phyloP scores from a whole-genome alignment of 139 green algal genomes.

The Haematococcus lacustris region DNA sequence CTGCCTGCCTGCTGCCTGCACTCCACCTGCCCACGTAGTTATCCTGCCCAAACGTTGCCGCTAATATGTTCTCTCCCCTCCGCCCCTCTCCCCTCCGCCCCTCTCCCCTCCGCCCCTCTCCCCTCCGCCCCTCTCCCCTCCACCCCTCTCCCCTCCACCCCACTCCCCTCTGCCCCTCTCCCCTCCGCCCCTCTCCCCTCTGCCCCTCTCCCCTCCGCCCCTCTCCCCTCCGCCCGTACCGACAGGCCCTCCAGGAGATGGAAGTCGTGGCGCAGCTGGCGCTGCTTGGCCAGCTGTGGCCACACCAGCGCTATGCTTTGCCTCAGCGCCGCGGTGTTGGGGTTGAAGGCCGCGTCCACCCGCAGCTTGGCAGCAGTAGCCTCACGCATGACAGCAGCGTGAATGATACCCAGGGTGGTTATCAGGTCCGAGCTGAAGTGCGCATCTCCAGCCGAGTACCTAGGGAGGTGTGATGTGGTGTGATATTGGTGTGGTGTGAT shows the following conservation, averaged over 20 bases:
- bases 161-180: neutral
- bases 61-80: too few species aligned
- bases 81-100: too few species aligned
- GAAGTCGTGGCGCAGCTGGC: slow-evolving; percentile 23
- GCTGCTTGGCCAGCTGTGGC: slow-evolving; percentile 41
- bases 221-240: slow-evolving; percentile 14
- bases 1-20: too few species aligned
- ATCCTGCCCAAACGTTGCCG: too few species aligned
- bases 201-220: neutral
- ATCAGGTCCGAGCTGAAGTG: slow-evolving; percentile 52
- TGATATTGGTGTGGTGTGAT: too few species aligned
- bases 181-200: neutral
- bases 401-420: slow-evolving; percentile 54
- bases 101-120: too few species aligned
- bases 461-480: too few species aligned
- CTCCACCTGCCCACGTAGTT: too few species aligned
- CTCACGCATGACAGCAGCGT: slow-evolving; percentile 49
- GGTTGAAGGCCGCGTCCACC: slow-evolving; percentile 15
- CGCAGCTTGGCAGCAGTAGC: slow-evolving; percentile 43
- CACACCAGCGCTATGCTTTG: slow-evolving; percentile 23
- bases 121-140: too few species aligned
- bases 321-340: slow-evolving; percentile 15
- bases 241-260: slow-evolving; percentile 53
- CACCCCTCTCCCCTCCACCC: too few species aligned
- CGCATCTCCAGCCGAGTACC: slow-evolving; percentile 42